Evolutionary conservation across 2,329 filamentous ascomycete species (phyloP), one percentile per base, ranked within the genome.

Genomic region (Fusarium hainanense): DNA sequence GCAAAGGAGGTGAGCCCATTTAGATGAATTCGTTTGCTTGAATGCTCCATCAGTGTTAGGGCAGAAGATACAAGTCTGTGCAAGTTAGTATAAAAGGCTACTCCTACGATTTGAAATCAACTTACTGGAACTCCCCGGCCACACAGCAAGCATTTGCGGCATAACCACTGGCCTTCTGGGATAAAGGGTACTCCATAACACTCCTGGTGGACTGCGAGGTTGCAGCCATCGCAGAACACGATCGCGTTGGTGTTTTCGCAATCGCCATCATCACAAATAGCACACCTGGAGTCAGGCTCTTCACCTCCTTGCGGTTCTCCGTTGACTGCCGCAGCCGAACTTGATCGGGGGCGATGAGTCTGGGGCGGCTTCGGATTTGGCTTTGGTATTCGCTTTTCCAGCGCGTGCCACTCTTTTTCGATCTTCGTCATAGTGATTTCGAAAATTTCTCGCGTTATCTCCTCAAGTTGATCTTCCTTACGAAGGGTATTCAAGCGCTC

Each of bases 161-260:
- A 99, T 49, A 98, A 87, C 96, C 96, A 99, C 80, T 99, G 96
- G 20, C 96, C 96, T 82, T 99, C 96, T 3, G 96, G 96, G 71
- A 99, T 99, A 79, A 98, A 99, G 2, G 96, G 96, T 48, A 99
- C 96, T 58, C 96, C 96, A 77, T 99, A 99, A 80, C 96, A 99
- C 82, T 99, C 96, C 79, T 99, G 96, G 80, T 99, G 96, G 12
- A 99, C 96, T 6, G 96, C 96, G 54, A 99, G 84, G 80, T 99
- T 97, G 80, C 96, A 99, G 5, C 96, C 96, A 78, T 99, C 96
- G 78, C 96, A 99, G 77, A 99, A 99, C 23, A 99, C 96, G 76
- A 99, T 99, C 2, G 96, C 96, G 77, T 99, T 99, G 23, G 96
- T 97, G 79, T 99, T 99, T 81, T 99, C 96, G 77, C 96, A 99